phyloP scores from a whole-genome alignment of 75 land plant species.

The Sequoia sempervirens region DNA sequence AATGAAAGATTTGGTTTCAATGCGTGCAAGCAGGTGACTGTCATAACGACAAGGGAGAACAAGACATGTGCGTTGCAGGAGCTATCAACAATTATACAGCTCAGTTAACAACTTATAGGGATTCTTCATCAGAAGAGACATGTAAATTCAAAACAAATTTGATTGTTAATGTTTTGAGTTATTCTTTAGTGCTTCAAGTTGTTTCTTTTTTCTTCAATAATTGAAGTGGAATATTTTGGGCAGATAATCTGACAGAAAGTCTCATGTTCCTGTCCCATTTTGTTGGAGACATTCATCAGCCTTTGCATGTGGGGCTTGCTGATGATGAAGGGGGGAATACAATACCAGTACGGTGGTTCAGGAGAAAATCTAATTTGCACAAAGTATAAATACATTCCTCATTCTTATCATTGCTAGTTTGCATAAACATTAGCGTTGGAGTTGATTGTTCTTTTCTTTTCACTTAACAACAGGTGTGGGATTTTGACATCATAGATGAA shows the following conservation, averaged over 20 bases:
- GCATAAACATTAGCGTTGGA: background rate
- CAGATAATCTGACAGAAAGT: conserved; percentile 57
- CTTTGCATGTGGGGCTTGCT: conserved; percentile 51
- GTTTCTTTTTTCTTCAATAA: no score
- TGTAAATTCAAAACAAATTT: conserved; percentile 6
- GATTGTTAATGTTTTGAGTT: background rate
- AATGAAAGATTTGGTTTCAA: background rate
- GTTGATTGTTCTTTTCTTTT: background rate
- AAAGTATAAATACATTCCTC: conserved; percentile 18
- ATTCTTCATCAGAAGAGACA: background rate
- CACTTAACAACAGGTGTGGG: conserved; percentile 42
- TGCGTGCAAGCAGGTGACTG: conserved; percentile 37
- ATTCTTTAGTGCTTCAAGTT: background rate
- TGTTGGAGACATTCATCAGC: conserved; percentile 74
- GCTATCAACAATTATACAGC: conserved; percentile 55
- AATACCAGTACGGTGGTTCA: conserved; percentile 47
- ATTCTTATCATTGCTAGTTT: background rate
- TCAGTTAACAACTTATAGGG: conserved; percentile 28
- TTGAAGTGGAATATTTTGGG: background rate
- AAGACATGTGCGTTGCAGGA: conserved; percentile 39
- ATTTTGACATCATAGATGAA: conserved; percentile 34
- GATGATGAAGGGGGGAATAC: conserved; percentile 52
- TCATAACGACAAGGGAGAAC: conserved; percentile 27
- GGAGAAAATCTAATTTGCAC: conserved; percentile 36
- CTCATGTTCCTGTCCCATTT: conserved; percentile 56